phyloP scores from a whole-genome alignment of 2,329 filamentous ascomycete species.

The Clonostachys sp. region DNA sequence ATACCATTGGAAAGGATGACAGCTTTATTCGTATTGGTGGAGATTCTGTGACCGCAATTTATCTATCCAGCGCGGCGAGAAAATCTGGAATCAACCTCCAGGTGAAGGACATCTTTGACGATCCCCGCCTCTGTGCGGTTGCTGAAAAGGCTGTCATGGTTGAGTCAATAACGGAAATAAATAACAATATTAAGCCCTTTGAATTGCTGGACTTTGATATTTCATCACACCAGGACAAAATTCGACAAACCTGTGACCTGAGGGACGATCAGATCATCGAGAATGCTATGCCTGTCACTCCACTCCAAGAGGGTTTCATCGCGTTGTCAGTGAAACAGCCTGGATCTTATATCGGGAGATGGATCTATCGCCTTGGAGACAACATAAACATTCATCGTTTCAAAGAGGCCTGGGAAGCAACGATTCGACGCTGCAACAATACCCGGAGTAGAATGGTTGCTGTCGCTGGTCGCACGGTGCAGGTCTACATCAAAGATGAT shows the following conservation, averaged over 20 bases:
- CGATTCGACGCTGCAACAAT: conserved; percentile 2
- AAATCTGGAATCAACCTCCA: not conserved
- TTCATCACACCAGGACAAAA: not conserved
- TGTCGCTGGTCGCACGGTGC: conserved; percentile 8
- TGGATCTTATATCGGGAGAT: conserved; percentile 4
- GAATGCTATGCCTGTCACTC: conserved; percentile 43
- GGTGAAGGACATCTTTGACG: conserved; percentile 1
- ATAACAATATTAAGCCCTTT: not conserved
- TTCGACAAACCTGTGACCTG: not conserved
- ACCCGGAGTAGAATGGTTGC: conserved; percentile 4
- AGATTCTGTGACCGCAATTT: conserved; percentile 20
- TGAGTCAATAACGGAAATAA: conserved; percentile 22
- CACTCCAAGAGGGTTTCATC: conserved; percentile 43
- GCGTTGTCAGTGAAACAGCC: conserved; percentile 32
- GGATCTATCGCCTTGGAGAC: not conserved
- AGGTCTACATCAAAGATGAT: conserved; percentile 6
- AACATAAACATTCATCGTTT: conserved; percentile 2
- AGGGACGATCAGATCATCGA: conserved; percentile 17
- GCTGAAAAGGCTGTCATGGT: conserved; percentile 9
- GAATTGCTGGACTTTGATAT: not conserved
- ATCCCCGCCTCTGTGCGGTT: not conserved
- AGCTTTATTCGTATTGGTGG: conserved; percentile 14
- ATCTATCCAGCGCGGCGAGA: not conserved
- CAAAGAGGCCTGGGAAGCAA: conserved; percentile 1
- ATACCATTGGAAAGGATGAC: not conserved